Conservation (phyloP, 768 basidiomycete species). For the Pulveroboletus sp. region DNA sequence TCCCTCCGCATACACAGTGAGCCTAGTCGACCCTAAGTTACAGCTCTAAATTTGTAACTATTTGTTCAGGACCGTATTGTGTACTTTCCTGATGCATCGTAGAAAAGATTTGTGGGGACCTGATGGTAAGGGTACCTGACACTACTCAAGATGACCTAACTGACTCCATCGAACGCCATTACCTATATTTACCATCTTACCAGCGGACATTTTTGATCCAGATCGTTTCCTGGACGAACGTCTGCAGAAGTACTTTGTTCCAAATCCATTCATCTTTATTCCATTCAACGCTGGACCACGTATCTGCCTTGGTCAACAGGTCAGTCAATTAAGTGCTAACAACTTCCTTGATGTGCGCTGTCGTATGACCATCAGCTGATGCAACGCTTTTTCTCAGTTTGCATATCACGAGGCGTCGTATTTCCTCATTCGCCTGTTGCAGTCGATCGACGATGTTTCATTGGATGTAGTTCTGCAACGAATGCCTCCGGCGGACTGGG, state of each 20-base stretch:
- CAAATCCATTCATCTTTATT: constrained; percentile 67
- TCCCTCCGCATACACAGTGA: constrained; percentile 41
- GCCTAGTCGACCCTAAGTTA: not conserved
- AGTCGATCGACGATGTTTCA: constrained; percentile 42
- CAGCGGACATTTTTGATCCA: constrained; percentile 52
- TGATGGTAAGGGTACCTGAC: constrained; percentile 24
- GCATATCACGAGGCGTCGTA: constrained; percentile 57
- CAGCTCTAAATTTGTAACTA: not conserved
- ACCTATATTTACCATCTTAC: not conserved
- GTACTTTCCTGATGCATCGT: constrained; percentile 35
- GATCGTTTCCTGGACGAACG: constrained; percentile 64
- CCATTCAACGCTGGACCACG: constrained; percentile 70
- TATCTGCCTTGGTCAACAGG: constrained; percentile 57
- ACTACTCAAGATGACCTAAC: not conserved
- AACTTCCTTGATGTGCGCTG: too few relatives aligned
- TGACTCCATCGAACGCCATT: too few relatives aligned
- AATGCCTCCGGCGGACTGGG: constrained; percentile 34
- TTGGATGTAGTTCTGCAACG: constrained; percentile 39
- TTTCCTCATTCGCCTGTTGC: constrained; percentile 51
- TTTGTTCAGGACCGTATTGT: constrained; percentile 9
- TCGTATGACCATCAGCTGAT: too few relatives aligned
- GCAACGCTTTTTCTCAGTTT: constrained; percentile 32
- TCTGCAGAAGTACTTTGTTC: constrained; percentile 47
- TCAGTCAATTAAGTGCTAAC: too few relatives aligned
- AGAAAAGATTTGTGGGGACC: constrained; percentile 26